Evolutionary conservation across 2,329 filamentous ascomycete species (phyloP), one percentile per base, ranked within the genome.

Genomic region (Fusarium nematophilum): DNA sequence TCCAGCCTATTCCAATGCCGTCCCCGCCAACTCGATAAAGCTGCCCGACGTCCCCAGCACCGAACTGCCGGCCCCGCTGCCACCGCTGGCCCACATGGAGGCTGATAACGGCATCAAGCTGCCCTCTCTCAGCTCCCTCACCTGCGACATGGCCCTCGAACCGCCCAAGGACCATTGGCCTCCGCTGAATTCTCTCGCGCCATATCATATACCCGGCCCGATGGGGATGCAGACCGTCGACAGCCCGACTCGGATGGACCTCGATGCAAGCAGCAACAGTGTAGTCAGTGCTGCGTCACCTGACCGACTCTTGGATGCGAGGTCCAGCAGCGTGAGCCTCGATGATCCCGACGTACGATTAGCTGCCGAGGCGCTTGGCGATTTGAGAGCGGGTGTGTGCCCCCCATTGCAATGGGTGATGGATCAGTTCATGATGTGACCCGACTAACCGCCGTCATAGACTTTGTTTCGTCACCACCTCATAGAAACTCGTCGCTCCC

Each of bases 281-380:
- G 75, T 75, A 47, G 59, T 71, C 30, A 79, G 76, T 63, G 73
- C 77, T 26, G 72, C 77, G 7, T 83, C 82, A 4, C 79, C 83
- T 10, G 81, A 82, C 46, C 72, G 72, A n/a, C 73, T 77, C 30
- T 67, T 74, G 11, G 79, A 80, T 59, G 78, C 76, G 4, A 74
- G 81, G 42, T 75, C 80, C 5, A 77, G 77, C 51, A 86, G 81
- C 55, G 81, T 87, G 40, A 86, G 78, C 55, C 73, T 90, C 23
- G 87, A 90, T 66, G 87, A 90, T 62, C 86, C 87, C 3, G 86
- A 89, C 66, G 87, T 90, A 29, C 82, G 86, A 34, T 79, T 89
- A 65, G 90, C 90, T 18, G 90, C 90, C 25, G 89, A 93, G 74
- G 90, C 90, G 7, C 78, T 93, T 11, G 90, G 90, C 42, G 89